Evolutionary conservation across 352 stramenopile genomes (phyloP).

Genomic region (Thalassiosira gravida): DNA sequence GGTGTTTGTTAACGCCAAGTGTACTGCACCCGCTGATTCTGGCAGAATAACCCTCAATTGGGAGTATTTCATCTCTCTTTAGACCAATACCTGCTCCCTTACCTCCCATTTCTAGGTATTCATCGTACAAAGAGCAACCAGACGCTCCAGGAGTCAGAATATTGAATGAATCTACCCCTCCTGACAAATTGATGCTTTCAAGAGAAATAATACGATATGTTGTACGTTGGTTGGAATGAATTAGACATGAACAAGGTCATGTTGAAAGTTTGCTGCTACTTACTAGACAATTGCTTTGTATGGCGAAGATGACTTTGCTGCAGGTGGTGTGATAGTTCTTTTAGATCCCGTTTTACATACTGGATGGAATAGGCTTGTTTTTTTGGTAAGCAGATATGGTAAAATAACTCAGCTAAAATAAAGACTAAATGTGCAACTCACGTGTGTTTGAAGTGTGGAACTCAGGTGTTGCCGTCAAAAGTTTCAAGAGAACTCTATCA

Average conservation of each 20-base stretch:
- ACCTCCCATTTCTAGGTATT: slow-evolving; percentile 47
- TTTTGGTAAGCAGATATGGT: slow-evolving; percentile 1
- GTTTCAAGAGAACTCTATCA: slow-evolving; percentile 53
- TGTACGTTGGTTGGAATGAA: too few species aligned
- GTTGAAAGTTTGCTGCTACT: too few species aligned
- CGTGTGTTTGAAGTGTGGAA: slow-evolving; percentile 69
- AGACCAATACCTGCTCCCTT: slow-evolving; percentile 47
- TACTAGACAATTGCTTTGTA: slow-evolving; percentile 71
- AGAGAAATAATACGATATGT: too few species aligned
- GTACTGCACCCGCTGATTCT: slow-evolving; percentile 43
- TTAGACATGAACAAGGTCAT: too few species aligned
- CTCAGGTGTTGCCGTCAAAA: slow-evolving; percentile 64
- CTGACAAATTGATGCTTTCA: slow-evolving; percentile 57
- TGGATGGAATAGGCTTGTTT: neutral
- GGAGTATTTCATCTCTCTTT: slow-evolving; percentile 40
- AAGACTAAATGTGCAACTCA: slow-evolving; percentile 34
- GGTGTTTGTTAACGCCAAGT: slow-evolving; percentile 62
- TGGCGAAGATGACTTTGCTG: slow-evolving; percentile 28
- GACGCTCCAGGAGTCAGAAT: slow-evolving; percentile 63
- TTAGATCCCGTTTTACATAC: slow-evolving; percentile 38
- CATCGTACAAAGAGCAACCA: slow-evolving; percentile 40
- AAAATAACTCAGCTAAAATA: too few species aligned
- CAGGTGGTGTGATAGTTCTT: slow-evolving; percentile 28
- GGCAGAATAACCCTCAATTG: slow-evolving; percentile 50
- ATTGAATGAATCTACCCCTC: slow-evolving; percentile 72